Conservation (phyloP, 2,329 filamentous ascomycete species). For the Nemania diffusa region DNA sequence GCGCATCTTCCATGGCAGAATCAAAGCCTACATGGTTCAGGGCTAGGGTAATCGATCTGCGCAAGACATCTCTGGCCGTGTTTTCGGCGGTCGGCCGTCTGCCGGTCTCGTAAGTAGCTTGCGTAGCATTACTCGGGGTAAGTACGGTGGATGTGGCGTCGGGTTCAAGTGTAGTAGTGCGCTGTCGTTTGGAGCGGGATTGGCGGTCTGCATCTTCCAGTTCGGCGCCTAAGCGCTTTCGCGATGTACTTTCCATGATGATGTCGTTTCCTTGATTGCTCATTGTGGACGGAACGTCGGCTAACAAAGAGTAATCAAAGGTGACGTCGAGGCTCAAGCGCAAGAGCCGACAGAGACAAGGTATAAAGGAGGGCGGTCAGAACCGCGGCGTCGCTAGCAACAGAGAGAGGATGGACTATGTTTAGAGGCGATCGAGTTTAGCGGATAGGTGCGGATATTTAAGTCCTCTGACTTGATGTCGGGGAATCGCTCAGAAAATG, state of each 20-base stretch:
- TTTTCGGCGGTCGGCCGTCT: conserved; percentile 46
- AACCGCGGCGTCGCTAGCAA: not conserved
- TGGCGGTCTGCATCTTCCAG: conserved; percentile 34
- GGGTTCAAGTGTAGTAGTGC: conserved; percentile 38
- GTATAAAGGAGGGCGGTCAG: not conserved
- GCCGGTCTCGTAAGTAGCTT: conserved; percentile 31
- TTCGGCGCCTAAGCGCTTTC: conserved; percentile 42
- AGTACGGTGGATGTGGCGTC: conserved; percentile 23
- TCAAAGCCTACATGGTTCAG: conserved; percentile 69
- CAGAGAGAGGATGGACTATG: not conserved
- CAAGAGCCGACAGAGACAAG: not conserved
- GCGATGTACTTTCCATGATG: conserved; percentile 34
- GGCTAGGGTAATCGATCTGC: conserved; percentile 65
- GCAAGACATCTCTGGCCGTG: conserved; percentile 57
- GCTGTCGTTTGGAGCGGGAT: conserved; percentile 43
- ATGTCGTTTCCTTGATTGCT: not conserved
- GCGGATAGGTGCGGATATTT: not conserved
- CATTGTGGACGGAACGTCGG: not conserved
- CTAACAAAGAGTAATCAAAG: not conserved
- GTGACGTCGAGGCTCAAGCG: not conserved
- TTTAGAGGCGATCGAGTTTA: not conserved
- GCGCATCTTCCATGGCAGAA: conserved; percentile 63
- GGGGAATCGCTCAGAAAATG: not conserved
- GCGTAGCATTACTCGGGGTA: not conserved
- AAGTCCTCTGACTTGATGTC: not conserved